phyloP scores from a whole-genome alignment of 1,284 basidiomycete genomes.

The Boletellus deceptivus region DNA sequence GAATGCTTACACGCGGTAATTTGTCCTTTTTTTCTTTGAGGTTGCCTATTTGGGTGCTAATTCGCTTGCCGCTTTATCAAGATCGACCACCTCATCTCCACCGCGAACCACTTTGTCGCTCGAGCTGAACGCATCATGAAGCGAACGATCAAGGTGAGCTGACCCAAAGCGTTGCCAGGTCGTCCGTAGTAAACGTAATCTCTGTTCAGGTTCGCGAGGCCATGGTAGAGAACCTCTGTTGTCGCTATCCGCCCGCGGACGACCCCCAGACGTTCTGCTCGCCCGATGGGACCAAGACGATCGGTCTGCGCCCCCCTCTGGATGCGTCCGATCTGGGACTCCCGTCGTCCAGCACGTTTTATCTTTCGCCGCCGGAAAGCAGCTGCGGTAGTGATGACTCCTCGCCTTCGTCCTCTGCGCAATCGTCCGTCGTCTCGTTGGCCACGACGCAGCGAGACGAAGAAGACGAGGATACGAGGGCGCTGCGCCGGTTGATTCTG shows the following conservation, averaged over 20 bases:
- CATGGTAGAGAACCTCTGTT: conserved; percentile 29
- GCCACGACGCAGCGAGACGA: conserved; percentile 38
- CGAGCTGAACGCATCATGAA: conserved; percentile 51
- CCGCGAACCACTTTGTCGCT: conserved; percentile 50
- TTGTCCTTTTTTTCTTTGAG: conserved; percentile 4
- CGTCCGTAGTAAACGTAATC: conserved; percentile 3
- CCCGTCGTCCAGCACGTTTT: conserved; percentile 33
- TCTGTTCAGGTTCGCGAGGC: conserved; percentile 22
- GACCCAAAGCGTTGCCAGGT: neutral
- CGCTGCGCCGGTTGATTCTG: conserved; percentile 55
- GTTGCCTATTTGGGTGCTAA: conserved; percentile 17
- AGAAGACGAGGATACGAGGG: conserved; percentile 58
- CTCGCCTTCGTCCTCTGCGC: conserved; percentile 41
- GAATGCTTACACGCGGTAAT: conserved; percentile 35
- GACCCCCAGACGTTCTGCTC: conserved; percentile 21
- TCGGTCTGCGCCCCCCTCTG: neutral
- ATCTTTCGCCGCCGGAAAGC: conserved; percentile 38
- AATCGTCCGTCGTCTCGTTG: conserved; percentile 38
- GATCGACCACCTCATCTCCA: conserved; percentile 53
- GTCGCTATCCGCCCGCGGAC: conserved; percentile 23
- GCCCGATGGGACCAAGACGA: conserved; percentile 5
- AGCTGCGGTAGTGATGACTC: conserved; percentile 25
- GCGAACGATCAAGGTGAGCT: conserved; percentile 50
- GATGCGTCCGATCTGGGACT: conserved; percentile 34
- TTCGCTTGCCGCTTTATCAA: conserved; percentile 20